A percentile compares a stretch with the other conserved stretches of the same genome.
These are phyloP conservation scores for Coemansia sp. DNA, from an alignment of 192 early-diverging fungal species.

Conservation along the genomic window DNA sequence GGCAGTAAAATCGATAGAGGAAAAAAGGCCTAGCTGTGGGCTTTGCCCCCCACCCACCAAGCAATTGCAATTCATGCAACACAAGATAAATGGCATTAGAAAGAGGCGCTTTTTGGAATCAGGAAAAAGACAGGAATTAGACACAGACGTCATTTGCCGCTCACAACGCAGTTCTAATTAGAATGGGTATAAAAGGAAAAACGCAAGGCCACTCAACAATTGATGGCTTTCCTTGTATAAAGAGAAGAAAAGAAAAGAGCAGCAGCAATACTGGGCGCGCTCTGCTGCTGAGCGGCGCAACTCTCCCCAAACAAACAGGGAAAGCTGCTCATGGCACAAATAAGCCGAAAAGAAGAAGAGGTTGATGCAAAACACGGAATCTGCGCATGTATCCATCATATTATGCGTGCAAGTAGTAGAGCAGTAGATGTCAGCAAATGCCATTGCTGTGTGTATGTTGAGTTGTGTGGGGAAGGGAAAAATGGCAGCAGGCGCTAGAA, in stretches of 20 bases:
- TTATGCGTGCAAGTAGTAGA: too few species aligned
- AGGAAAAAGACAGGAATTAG: neutral
- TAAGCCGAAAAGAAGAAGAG: too few species aligned
- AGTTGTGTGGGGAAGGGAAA: too few species aligned
- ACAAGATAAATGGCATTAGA: neutral
- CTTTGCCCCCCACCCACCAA: neutral
- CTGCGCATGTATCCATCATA: too few species aligned
- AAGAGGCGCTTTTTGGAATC: neutral
- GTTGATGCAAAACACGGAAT: too few species aligned
- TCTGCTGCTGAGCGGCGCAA: neutral
- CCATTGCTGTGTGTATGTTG: too few species aligned
- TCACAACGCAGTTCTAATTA: too few species aligned
- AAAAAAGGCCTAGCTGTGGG: neutral
- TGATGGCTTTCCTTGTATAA: neutral
- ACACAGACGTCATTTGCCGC: neutral
- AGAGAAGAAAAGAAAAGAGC: neutral
- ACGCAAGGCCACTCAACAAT: neutral
- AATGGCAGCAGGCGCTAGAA: too few species aligned
- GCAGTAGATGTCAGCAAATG: too few species aligned
- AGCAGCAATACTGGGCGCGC: neutral
- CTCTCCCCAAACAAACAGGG: too few species aligned
- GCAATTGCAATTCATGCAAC: neutral
- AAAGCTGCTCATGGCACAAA: too few species aligned
- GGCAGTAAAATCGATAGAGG: too few species aligned
- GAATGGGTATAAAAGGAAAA: conserved; percentile 1